Evolutionary conservation across 2,329 filamentous ascomycete species (phyloP), one percentile per base, ranked within the genome.

Genomic region (Fusarium guadeloupense): DNA sequence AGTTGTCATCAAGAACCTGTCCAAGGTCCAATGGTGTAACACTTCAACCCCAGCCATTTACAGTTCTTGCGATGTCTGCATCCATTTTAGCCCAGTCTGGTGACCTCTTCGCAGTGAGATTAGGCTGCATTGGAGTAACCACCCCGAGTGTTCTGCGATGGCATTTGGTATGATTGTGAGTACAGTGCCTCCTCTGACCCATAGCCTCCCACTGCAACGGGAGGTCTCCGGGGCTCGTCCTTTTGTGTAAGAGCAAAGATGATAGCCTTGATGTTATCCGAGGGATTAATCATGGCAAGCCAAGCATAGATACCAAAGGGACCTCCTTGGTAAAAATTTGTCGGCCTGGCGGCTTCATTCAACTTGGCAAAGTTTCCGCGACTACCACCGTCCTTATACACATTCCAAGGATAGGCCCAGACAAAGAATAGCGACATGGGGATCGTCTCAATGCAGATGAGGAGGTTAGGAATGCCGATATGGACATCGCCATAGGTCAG

Each of bases 401-500:
- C 53, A n/a, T 48, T 49, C 66, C 66, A 67, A 10, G 66, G 54
- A 21, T 63, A 68, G 2, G 60, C 66, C 3, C 35, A 56, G 9
- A 45, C 38, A n/a, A 68, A 69, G 40, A 67, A 60, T 0, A 68
- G 28, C 0, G 66, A 42, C 6, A 68, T 6, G 2, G 66, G 66
- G 13, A 68, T 57, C 66, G 65, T 65, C 16, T 65, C 50, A 2
- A 63, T 40, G 19, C 66, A 69, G 3, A 52, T 51, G 14, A 69
- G 42, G 1, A 68, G 35, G 20, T 63, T 67, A 20, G 66, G 66
- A 1, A 68, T 65, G 2, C 66, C 63, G 5, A 69, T 30, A 14
- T 68, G 51, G 4, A 68, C 46, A 34, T 68, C 66, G 1, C 66
- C 66, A 12, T 50, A 68, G 1, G 66, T 68, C 1, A 68, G 63